A percentile compares a stretch with the other conserved stretches of the same genome.
These are phyloP conservation scores for Excoecaria cochinchinensis DNA, from an alignment of 345 rosid species.

Conservation along the genomic window DNA sequence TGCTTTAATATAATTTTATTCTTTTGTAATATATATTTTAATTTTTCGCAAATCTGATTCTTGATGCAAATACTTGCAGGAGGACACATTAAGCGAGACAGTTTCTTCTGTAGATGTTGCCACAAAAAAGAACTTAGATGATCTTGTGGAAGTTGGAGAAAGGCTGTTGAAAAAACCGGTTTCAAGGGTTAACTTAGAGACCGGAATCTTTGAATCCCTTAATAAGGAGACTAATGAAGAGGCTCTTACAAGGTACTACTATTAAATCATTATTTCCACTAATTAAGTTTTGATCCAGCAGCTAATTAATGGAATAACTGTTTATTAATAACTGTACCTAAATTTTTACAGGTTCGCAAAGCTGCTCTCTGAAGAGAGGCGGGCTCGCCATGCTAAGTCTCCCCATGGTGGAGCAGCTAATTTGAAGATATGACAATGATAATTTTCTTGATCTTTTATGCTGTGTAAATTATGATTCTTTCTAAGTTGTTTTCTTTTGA, in stretches of 20 bases:
- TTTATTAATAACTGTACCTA: slow-evolving; percentile 2
- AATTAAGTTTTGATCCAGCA: slow-evolving; percentile 30
- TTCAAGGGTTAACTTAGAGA: slow-evolving; percentile 12
- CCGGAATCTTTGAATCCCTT: slow-evolving; percentile 8
- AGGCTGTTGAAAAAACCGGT: slow-evolving; percentile 13
- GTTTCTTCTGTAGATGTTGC: slow-evolving; percentile 58
- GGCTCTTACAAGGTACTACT: slow-evolving; percentile 35
- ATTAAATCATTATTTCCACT: slow-evolving; percentile 11
- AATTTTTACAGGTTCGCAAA: slow-evolving; percentile 25
- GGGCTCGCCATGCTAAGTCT: background rate
- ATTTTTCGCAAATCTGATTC: background rate
- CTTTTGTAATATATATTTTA: too few species aligned
- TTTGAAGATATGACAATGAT: background rate
- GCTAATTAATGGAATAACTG: slow-evolving; percentile 33
- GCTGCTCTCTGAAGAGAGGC: slow-evolving; percentile 1
- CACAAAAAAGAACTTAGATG: slow-evolving; percentile 23
- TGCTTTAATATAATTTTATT: background rate
- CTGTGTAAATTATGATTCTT: background rate
- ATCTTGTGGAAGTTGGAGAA: slow-evolving; percentile 4
- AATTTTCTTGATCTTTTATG: background rate
- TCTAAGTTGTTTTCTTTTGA: background rate
- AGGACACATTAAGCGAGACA: slow-evolving; percentile 43
- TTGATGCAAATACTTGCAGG: background rate
- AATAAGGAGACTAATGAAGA: slow-evolving; percentile 13
- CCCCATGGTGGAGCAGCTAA: background rate